Evolutionary conservation across 2,329 filamentous ascomycete genomes (phyloP).

Genomic region (Raffaelea arxii): DNA sequence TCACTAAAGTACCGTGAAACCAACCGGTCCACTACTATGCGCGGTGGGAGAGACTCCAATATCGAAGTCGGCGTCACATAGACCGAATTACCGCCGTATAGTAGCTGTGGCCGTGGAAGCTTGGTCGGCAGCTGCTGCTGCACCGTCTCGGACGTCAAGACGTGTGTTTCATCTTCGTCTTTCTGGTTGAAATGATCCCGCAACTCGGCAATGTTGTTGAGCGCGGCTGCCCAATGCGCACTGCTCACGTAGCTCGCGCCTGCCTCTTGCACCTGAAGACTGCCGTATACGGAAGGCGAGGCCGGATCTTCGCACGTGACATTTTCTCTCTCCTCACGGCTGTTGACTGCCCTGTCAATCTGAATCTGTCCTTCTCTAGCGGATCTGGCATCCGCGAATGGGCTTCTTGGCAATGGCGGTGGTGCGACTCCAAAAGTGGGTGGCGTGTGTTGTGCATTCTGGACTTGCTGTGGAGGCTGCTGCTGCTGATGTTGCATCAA

Average conservation of each 20-base stretch:
- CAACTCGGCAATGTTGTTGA: slow-evolving; percentile 29
- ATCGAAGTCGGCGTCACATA: too few species aligned
- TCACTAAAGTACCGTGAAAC: too few species aligned
- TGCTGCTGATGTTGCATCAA: slow-evolving; percentile 16
- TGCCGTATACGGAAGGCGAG: slow-evolving; percentile 20
- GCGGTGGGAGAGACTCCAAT: too few species aligned
- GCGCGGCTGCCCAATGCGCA: slow-evolving; percentile 29
- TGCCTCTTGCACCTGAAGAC: slow-evolving; percentile 16
- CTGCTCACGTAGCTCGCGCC: slow-evolving; percentile 23
- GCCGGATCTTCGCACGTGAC: too few species aligned
- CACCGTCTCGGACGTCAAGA: too few species aligned
- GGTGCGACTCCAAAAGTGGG: not conserved
- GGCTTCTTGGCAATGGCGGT: not conserved
- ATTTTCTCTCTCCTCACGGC: too few species aligned
- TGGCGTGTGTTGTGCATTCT: not conserved
- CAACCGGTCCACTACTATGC: too few species aligned
- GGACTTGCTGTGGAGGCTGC: not conserved
- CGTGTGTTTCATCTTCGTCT: slow-evolving; percentile 9
- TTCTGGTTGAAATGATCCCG: slow-evolving; percentile 24
- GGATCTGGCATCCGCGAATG: not conserved
- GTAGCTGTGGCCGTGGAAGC: too few species aligned
- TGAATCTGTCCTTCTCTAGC: too few species aligned
- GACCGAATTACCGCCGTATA: too few species aligned
- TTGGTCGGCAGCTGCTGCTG: too few species aligned
- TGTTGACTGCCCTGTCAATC: too few species aligned